Evolutionary conservation across 495 filamentous ascomycete genomes (phyloP).

Genomic region (Penicillium cataractarum): DNA sequence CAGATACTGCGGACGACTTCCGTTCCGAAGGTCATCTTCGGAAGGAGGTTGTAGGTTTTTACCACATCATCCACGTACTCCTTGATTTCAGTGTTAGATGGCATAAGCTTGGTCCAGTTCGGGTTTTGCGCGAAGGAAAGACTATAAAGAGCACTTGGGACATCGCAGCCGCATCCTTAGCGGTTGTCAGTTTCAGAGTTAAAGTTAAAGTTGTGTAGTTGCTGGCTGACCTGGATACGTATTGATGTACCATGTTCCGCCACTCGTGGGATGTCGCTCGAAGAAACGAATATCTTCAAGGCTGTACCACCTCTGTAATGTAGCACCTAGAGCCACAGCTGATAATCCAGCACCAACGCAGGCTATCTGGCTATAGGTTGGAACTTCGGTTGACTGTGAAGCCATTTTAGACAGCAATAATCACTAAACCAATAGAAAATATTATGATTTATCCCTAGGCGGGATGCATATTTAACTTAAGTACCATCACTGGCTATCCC

Average conservation of each 20-base stretch:
- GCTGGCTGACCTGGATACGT: slow-evolving; percentile 30
- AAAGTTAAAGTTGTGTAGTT: not conserved
- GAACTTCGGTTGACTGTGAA: not conserved
- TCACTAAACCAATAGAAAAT: not conserved
- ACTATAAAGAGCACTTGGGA: slow-evolving; percentile 45
- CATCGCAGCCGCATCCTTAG: slow-evolving; percentile 32
- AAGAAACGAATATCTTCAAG: slow-evolving; percentile 36
- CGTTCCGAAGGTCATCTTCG: slow-evolving; percentile 47
- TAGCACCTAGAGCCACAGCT: slow-evolving; percentile 32
- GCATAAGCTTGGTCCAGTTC: slow-evolving; percentile 47
- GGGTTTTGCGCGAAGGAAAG: slow-evolving; percentile 54
- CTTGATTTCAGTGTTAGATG: slow-evolving; percentile 48
- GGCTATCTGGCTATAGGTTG: slow-evolving; percentile 32
- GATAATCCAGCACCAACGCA: slow-evolving; percentile 32
- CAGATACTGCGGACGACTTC: slow-evolving; percentile 46
- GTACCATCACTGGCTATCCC: not conserved
- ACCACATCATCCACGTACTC: slow-evolving; percentile 49
- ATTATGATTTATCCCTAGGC: not conserved
- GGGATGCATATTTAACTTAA: not conserved
- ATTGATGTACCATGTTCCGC: slow-evolving; percentile 38
- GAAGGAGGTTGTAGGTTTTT: slow-evolving; percentile 45
- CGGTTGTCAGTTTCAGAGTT: not conserved
- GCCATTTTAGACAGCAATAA: not conserved
- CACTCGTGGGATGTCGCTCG: slow-evolving; percentile 26
- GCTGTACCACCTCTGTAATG: slow-evolving; percentile 35